phyloP scores from a whole-genome alignment of 2,329 filamentous ascomycete genomes.

The Paramyrothecium sp. region DNA sequence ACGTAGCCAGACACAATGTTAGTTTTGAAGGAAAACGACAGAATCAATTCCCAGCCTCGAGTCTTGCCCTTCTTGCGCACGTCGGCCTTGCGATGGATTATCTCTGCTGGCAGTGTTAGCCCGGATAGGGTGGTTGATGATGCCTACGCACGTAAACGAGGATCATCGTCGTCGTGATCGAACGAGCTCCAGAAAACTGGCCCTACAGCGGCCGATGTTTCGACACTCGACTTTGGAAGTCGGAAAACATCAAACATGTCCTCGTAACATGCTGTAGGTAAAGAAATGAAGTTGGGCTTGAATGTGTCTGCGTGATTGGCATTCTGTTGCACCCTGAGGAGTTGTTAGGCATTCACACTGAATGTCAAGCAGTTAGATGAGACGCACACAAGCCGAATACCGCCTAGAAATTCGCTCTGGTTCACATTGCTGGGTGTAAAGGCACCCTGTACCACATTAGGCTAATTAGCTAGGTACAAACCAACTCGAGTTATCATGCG shows the following conservation, averaged over 20 bases:
- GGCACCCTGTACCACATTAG: constrained; percentile 40
- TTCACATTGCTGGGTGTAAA: constrained; percentile 45
- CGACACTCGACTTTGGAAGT: constrained; percentile 56
- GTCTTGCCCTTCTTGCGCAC: constrained; percentile 63
- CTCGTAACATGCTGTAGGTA: constrained; percentile 47
- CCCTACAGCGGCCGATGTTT: constrained; percentile 57
- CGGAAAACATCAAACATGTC: constrained; percentile 54
- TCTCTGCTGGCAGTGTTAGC: constrained; percentile 36
- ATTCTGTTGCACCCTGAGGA: constrained; percentile 52
- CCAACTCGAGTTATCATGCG: background rate
- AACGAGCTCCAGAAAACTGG: constrained; percentile 62
- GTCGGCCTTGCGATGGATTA: constrained; percentile 64
- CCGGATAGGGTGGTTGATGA: background rate
- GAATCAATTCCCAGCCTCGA: constrained; percentile 64
- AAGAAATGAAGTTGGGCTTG: constrained; percentile 50
- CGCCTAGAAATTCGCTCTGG: constrained; percentile 45
- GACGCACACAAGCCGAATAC: constrained; percentile 54
- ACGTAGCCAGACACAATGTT: constrained; percentile 58
- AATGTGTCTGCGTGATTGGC: constrained; percentile 59
- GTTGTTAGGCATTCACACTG: background rate
- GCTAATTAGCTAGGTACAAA: background rate
- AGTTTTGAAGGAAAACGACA: constrained; percentile 55
- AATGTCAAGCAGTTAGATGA: constrained; percentile 1
- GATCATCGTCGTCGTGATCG: constrained; percentile 55
- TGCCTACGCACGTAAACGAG: constrained; percentile 50